phyloP scores from a whole-genome alignment of 2,329 filamentous ascomycete species.

The Apiospora hydei region DNA sequence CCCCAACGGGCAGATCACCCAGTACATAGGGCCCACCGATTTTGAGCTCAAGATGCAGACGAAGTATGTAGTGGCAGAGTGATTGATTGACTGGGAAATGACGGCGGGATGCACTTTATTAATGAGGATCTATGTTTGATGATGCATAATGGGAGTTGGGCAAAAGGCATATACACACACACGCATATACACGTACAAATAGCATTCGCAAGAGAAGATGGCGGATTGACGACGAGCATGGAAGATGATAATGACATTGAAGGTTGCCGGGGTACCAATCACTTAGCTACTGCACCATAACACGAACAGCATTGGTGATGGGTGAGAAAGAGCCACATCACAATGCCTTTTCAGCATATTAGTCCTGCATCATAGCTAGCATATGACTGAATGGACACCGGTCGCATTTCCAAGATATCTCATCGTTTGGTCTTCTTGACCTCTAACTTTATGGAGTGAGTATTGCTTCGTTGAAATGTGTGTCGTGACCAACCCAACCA shows the following conservation, averaged over 20 bases:
- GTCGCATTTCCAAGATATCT: background rate
- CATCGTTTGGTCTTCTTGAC: background rate
- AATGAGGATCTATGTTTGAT: background rate
- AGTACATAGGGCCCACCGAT: background rate
- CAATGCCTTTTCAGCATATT: background rate
- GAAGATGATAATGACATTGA: conserved; percentile 8
- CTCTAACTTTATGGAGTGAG: no score
- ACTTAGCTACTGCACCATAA: background rate
- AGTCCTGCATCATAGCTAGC: background rate
- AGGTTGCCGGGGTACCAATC: background rate
- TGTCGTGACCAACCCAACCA: background rate
- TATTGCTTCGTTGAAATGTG: no score
- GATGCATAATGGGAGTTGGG: background rate
- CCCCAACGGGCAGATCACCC: conserved; percentile 22
- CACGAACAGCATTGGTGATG: background rate
- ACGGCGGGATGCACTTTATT: background rate
- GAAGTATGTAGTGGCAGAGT: background rate
- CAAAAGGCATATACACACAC: background rate
- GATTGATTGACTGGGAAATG: background rate
- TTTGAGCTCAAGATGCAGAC: conserved; percentile 11
- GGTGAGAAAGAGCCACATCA: background rate
- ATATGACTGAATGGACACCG: background rate
- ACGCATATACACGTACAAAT: background rate
- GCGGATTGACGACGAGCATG: background rate
- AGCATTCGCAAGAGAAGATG: background rate